phyloP scores from a whole-genome alignment of 208 protist genomes.

The Trypanosoma melophagium region DNA sequence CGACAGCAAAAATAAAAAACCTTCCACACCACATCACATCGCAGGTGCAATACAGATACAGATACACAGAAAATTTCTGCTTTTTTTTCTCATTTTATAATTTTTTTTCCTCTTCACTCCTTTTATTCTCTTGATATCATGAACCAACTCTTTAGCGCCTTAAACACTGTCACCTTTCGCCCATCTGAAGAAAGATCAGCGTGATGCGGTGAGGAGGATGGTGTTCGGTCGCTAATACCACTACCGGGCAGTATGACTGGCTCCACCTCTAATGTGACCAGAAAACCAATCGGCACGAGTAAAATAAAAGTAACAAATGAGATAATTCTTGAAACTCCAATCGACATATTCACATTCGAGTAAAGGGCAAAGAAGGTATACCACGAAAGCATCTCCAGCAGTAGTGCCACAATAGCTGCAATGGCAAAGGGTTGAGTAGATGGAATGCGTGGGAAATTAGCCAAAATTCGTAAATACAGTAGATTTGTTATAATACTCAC shows the following conservation, averaged over 20 bases:
- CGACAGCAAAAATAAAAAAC: too few relatives aligned
- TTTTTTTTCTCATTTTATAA: background rate
- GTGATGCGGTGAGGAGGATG: background rate
- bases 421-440: constrained; percentile 35
- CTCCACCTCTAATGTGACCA: constrained; percentile 47
- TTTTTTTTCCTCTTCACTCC: background rate
- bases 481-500: constrained; percentile 49
- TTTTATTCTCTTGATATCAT: background rate
- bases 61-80: constrained; percentile 4
- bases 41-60: too few relatives aligned
- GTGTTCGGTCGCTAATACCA: background rate
- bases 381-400: constrained; percentile 55
- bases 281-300: constrained; percentile 51
- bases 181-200: background rate
- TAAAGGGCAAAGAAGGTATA: constrained; percentile 35
- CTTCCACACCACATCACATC: too few relatives aligned
- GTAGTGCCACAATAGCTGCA: constrained; percentile 18
- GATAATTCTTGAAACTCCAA: constrained; percentile 19
- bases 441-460: constrained; percentile 44
- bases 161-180: constrained; percentile 4
- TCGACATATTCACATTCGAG: background rate
- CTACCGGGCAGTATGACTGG: constrained; percentile 49
- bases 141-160: constrained; percentile 12
- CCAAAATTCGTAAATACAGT: constrained; percentile 46
- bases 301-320: constrained; percentile 66